Conservation (phyloP, 1,284 basidiomycete genomes). For the Rhodofomes roseus region DNA sequence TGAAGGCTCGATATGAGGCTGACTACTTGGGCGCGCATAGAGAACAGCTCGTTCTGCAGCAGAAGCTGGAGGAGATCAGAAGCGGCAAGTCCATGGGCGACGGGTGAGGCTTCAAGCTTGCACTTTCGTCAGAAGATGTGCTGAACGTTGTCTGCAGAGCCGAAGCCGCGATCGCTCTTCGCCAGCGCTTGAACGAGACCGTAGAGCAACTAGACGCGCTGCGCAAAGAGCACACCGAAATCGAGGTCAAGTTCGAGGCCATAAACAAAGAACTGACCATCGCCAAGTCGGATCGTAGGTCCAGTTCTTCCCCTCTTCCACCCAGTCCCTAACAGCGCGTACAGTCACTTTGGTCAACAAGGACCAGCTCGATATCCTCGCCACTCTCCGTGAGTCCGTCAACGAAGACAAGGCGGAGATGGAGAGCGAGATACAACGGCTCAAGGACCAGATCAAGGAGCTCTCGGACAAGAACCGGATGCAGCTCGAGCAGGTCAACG, state of each 20-base stretch:
- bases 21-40: conserved; percentile 87
- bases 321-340: not conserved
- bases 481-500: conserved; percentile 90
- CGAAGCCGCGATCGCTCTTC: conserved; percentile 84
- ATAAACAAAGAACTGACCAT: conserved; percentile 73
- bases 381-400: conserved; percentile 82
- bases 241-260: conserved; percentile 70
- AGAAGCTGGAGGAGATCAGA: conserved; percentile 84
- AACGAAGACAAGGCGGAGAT: conserved; percentile 82
- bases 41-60: conserved; percentile 78
- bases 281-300: conserved; percentile 84
- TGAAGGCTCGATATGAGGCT: conserved; percentile 86
- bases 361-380: conserved; percentile 81
- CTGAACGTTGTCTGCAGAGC: conserved; percentile 42
- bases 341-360: conserved; percentile 80
- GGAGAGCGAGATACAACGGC: conserved; percentile 60
- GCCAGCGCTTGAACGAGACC: conserved; percentile 85
- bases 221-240: conserved; percentile 63
- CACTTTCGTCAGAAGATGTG: not conserved
- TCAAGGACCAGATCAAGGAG: conserved; percentile 70
- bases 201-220: conserved; percentile 78
- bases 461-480: conserved; percentile 83
- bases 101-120: conserved; percentile 49
- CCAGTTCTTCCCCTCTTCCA: conserved; percentile 3
- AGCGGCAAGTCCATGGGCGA: conserved; percentile 82